Percentiles rank a stretch among this genome's conserved stretches.
Conservation (phyloP, 768 basidiomycete genomes). For the Kondoa malvinella region DNA sequence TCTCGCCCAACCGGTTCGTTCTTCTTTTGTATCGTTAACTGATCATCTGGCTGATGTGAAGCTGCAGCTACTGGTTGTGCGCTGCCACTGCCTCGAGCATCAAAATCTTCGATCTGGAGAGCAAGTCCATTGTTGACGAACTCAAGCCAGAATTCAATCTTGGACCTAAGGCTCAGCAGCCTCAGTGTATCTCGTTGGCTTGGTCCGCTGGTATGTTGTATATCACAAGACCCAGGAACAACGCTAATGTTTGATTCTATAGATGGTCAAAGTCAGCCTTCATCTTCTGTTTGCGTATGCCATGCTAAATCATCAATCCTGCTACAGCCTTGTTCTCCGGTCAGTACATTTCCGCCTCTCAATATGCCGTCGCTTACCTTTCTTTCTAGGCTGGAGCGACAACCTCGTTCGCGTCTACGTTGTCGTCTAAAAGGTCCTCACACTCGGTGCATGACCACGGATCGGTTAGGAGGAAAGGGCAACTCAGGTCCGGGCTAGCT, state of each 20-base stretch:
- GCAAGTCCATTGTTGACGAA: conserved; percentile 98
- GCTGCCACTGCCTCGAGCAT: conserved; percentile 92
- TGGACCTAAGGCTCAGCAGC: conserved; percentile 44
- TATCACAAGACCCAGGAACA: neutral
- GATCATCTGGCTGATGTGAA: neutral
- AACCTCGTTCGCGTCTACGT: conserved; percentile 84
- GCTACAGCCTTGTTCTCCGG: too few species aligned
- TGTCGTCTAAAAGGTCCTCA: conserved; percentile 40
- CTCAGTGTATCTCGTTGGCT: conserved; percentile 84
- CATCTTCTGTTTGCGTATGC: too few species aligned
- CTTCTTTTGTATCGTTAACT: neutral
- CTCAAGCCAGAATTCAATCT: conserved; percentile 89
- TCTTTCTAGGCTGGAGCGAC: conserved; percentile 50
- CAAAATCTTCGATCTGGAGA: conserved; percentile 99
- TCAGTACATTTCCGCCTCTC: too few species aligned
- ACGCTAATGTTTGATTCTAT: too few species aligned
- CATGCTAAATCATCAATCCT: too few species aligned
- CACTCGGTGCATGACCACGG: too few species aligned
- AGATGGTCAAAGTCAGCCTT: too few species aligned
- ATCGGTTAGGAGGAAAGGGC: too few species aligned
- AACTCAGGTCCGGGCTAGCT: too few species aligned
- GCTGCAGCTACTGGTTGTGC: conserved; percentile 73
- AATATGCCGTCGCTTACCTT: too few species aligned
- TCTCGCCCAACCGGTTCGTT: conserved; percentile 72
- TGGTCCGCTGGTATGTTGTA: conserved; percentile 66